Evolutionary conservation across 495 filamentous ascomycete species (phyloP), one percentile per base, ranked within the genome.

Genomic region (Aspergillus carlsbadensis): DNA sequence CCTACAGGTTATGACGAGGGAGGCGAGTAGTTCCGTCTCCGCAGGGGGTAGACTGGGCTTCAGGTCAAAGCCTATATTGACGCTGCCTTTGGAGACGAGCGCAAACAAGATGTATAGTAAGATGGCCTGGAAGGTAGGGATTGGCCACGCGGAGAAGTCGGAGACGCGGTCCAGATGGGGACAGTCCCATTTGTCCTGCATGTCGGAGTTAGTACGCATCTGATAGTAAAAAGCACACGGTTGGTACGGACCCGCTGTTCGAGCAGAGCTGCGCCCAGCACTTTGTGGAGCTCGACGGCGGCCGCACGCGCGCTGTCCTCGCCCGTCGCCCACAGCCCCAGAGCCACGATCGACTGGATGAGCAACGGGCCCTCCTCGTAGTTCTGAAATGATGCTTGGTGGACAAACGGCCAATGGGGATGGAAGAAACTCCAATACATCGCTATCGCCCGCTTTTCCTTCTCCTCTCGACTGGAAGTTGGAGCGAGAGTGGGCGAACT

Each of bases 101-200:
- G 65, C 21, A 29, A 63, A 57, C 6, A 67, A 58, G 10, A 65
- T 11, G 6, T 65, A 54, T 2, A 67, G 60, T 5, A 65, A 55
- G 15, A 67, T 48, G 20, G 50, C 56, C 47, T 67, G 65, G 41
- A 56, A 65, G 4, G 59, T 59, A 15, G 65, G 46, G 18, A 65
- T 65, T 1, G 62, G 62, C 62, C 61, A 67, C 15, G 43, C 14
- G 3, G 49, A 42, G 3, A 43, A 42, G 10, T 29, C 26, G 8
- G 26, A 31, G 14, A 3, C 35, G n/a, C 22, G 15, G 5, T 22
- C 29, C 5, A 5, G 36, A 47, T 29, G 22, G 21, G 13, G 33
- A 13, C 18, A 48, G 10, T 60, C 36, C 61, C 61, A 63, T 51
- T 60, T 43, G n/a, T 43, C 37, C 37, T 41, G 3, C 6, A 6